phyloP scores from a whole-genome alignment of 768 basidiomycete genomes.

The Punctularia strigosozonata region DNA sequence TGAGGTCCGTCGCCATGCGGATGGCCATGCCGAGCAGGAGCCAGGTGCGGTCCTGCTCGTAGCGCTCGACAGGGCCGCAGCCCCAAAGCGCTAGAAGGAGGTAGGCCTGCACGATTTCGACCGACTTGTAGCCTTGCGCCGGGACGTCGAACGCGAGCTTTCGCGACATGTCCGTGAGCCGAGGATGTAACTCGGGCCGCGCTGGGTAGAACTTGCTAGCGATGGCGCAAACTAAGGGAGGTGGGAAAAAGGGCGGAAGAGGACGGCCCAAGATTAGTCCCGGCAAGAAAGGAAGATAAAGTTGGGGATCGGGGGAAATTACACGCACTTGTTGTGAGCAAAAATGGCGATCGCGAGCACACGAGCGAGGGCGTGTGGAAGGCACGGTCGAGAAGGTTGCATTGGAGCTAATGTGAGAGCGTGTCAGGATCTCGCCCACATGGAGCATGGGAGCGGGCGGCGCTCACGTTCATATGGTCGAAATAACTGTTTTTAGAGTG shows the following conservation, averaged over 20 bases:
- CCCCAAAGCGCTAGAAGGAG: conserved; percentile 83
- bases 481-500: conserved; percentile 43
- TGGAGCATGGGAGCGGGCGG: conserved; percentile 7
- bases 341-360: conserved; percentile 88
- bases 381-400: conserved; percentile 69
- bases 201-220: conserved; percentile 80
- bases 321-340: conserved; percentile 79
- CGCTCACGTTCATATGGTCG: conserved; percentile 58
- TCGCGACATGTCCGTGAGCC: conserved; percentile 71
- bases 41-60: conserved; percentile 96
- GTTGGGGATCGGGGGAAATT: conserved; percentile 1
- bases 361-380: conserved; percentile 94
- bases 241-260: conserved; percentile 1
- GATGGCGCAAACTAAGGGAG: conserved; percentile 75
- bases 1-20: conserved; percentile 92
- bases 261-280: background rate
- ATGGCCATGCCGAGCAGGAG: conserved; percentile 78
- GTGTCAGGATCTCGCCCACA: no score
- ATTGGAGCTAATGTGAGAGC: conserved; percentile 47
- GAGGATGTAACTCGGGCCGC: conserved; percentile 72
- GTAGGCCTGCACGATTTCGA: conserved; percentile 94
- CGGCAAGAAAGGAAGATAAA: background rate
- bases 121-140: conserved; percentile 81
- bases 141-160: conserved; percentile 84
- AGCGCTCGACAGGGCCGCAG: conserved; percentile 89